Evolutionary conservation across 306 rosid genomes (phyloP).

Genomic region (Lathyrus aphaca): DNA sequence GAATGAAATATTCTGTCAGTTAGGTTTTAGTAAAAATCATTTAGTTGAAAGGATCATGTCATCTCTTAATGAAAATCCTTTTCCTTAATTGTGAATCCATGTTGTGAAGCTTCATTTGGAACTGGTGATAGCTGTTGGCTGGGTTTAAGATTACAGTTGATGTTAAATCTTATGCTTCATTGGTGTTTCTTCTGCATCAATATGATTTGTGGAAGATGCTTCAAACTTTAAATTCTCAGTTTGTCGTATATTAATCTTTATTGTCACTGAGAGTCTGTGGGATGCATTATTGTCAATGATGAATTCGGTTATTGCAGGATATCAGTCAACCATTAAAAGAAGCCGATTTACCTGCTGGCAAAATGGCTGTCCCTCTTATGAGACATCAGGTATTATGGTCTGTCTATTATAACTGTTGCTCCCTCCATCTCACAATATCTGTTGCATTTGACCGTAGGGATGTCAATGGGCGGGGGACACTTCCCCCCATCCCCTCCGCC

Average conservation of each 20-base stretch:
- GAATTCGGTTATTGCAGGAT: slow-evolving; percentile 68
- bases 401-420: slow-evolving; percentile 3
- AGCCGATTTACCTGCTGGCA: slow-evolving; percentile 71
- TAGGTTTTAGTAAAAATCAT: slow-evolving; percentile 16
- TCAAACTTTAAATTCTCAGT: too few relatives aligned
- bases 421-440: too few relatives aligned
- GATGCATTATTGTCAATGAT: slow-evolving; percentile 14
- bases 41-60: slow-evolving; percentile 23
- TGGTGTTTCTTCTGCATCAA: too few relatives aligned
- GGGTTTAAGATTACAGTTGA: too few relatives aligned
- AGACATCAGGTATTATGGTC: slow-evolving; percentile 82
- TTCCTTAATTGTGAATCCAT: not conserved
- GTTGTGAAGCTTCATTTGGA: slow-evolving; percentile 2
- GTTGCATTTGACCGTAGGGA: too few relatives aligned
- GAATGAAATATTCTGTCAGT: slow-evolving; percentile 22
- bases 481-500: too few relatives aligned
- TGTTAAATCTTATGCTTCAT: too few relatives aligned
- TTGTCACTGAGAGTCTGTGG: slow-evolving; percentile 5
- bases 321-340: slow-evolving; percentile 80
- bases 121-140: too few relatives aligned
- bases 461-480: too few relatives aligned
- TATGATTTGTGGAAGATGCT: too few relatives aligned
- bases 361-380: slow-evolving; percentile 82
- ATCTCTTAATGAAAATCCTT: slow-evolving; percentile 11
- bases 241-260: slow-evolving; percentile 1